Conservation (phyloP, 2,329 filamentous ascomycete species). For the Emericellopsis atlantica region DNA sequence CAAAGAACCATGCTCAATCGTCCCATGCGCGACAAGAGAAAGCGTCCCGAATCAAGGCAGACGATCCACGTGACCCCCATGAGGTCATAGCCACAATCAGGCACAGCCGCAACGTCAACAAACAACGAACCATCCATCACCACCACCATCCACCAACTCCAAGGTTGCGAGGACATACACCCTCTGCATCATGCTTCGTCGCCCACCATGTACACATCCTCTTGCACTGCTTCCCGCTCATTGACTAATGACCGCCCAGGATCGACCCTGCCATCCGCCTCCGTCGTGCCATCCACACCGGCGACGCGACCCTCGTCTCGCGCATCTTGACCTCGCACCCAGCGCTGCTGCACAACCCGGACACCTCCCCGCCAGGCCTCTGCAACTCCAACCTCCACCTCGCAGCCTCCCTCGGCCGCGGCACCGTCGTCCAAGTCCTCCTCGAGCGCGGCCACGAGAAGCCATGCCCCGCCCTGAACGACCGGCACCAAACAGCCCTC, state of each 20-base stretch:
- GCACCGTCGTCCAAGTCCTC: conserved; percentile 56
- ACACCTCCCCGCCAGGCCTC: conserved; percentile 51
- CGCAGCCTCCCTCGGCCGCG: conserved; percentile 60
- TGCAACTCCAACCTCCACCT: conserved; percentile 80
- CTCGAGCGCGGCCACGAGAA: conserved; percentile 64
- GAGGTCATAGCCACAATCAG: too few species aligned
- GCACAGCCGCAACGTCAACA: too few species aligned
- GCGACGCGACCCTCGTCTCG: conserved; percentile 58
- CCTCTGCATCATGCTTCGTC: neutral
- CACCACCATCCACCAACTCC: too few species aligned
- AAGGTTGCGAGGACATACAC: too few species aligned
- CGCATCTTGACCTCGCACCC: conserved; percentile 69
- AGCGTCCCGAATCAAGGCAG: too few species aligned
- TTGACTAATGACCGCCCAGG: conserved; percentile 29
- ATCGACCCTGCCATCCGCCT: conserved; percentile 68
- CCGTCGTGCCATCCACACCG: conserved; percentile 67
- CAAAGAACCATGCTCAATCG: too few species aligned
- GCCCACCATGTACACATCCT: conserved; percentile 2
- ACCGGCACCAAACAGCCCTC: conserved; percentile 66
- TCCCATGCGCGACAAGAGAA: too few species aligned
- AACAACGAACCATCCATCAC: too few species aligned
- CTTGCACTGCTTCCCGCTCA: neutral
- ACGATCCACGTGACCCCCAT: too few species aligned
- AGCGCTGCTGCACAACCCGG: conserved; percentile 63
- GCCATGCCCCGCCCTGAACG: conserved; percentile 64